These are phyloP conservation scores for Lojkania enalia DNA, from an alignment of 2,329 filamentous ascomycete species.

Conservation along the genomic window DNA sequence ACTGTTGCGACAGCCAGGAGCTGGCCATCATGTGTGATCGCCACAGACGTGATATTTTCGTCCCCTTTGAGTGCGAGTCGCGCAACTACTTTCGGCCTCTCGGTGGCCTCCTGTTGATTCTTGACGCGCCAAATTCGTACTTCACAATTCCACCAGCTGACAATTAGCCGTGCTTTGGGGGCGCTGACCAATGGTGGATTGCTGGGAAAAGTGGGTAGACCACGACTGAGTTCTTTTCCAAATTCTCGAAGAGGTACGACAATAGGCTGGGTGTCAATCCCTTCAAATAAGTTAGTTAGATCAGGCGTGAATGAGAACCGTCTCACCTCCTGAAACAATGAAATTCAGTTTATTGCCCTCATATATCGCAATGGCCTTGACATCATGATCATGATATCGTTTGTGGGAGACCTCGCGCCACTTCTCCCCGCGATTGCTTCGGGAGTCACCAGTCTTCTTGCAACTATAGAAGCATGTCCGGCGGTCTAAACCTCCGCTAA, in stretches of 20 bases:
- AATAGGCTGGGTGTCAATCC: slow-evolving; percentile 81
- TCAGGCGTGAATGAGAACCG: not conserved
- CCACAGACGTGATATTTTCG: slow-evolving; percentile 77
- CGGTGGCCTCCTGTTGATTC: slow-evolving; percentile 50
- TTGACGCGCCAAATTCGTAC: slow-evolving; percentile 77
- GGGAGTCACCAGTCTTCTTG: slow-evolving; percentile 26
- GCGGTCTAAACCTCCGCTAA: slow-evolving; percentile 91
- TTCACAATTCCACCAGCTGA: slow-evolving; percentile 92
- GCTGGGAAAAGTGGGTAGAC: slow-evolving; percentile 83
- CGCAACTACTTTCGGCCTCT: slow-evolving; percentile 48
- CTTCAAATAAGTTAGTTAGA: slow-evolving; percentile 52
- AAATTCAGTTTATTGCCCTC: slow-evolving; percentile 83
- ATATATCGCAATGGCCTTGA: slow-evolving; percentile 90
- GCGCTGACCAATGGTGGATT: slow-evolving; percentile 73
- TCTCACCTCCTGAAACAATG: slow-evolving; percentile 83
- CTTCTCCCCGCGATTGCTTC: slow-evolving; percentile 47
- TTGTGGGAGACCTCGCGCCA: slow-evolving; percentile 89
- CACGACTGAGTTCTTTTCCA: slow-evolving; percentile 78
- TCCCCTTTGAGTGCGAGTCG: slow-evolving; percentile 59
- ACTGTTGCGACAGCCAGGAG: slow-evolving; percentile 77
- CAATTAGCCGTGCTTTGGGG: slow-evolving; percentile 70
- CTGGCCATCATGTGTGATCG: slow-evolving; percentile 71
- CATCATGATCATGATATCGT: slow-evolving; percentile 88
- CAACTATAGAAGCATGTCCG: slow-evolving; percentile 82
- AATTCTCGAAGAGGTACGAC: slow-evolving; percentile 78